Evolutionary conservation across 768 basidiomycete genomes (phyloP).

Genomic region (Trametes villosa): DNA sequence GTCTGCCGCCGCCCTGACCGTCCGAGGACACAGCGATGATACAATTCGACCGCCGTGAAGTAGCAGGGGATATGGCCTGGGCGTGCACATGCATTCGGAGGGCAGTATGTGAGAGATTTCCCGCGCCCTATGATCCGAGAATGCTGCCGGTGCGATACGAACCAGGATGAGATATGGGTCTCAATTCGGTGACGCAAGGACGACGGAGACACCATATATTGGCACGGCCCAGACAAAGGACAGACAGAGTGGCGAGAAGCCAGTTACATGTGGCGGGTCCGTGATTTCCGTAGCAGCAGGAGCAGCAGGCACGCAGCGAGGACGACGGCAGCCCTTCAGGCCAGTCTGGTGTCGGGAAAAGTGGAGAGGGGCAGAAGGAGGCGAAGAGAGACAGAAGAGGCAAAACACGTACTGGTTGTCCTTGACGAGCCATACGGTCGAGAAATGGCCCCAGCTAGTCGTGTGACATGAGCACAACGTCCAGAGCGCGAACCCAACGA

Average conservation of each 20-base stretch:
- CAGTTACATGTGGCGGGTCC: constrained; percentile 8
- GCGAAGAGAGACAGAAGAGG: not conserved
- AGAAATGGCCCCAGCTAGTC: constrained; percentile 91
- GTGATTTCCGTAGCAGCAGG: not conserved
- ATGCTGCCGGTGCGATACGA: not conserved
- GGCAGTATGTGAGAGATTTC: not conserved
- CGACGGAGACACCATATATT: constrained; percentile 6
- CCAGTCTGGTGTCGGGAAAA: too few relatives aligned
- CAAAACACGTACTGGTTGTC: constrained; percentile 64
- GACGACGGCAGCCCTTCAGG: constrained; percentile 6
- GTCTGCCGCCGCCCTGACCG: not conserved
- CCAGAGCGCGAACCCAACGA: constrained; percentile 4
- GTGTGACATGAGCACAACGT: constrained; percentile 22
- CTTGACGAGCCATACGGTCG: constrained; percentile 90
- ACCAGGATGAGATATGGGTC: not conserved
- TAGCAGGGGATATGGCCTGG: too few relatives aligned
- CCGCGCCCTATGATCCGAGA: not conserved
- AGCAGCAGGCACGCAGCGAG: not conserved
- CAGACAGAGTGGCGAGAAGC: constrained; percentile 5
- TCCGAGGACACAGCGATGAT: too few relatives aligned
- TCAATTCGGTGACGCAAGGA: not conserved
- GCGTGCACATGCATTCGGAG: too few relatives aligned
- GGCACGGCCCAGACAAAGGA: not conserved
- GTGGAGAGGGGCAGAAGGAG: not conserved
- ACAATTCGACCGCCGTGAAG: too few relatives aligned